Percentiles rank a stretch among this genome's conserved stretches.
Conservation (phyloP, 169 alveolate species). For the Cryptosporidium xiaoi region DNA sequence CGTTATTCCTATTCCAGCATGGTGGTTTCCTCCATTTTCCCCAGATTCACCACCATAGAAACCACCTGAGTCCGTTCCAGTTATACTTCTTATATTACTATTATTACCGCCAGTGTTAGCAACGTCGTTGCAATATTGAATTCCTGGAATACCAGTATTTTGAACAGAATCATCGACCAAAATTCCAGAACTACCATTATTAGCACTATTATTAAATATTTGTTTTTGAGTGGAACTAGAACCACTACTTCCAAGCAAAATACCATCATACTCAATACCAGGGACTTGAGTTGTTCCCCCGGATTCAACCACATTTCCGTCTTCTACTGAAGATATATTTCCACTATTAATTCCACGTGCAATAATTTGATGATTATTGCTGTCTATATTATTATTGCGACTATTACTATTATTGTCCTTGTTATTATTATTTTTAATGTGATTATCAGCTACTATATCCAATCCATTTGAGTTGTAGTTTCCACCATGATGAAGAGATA, state of each 20-base stretch:
- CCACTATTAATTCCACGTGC: not conserved
- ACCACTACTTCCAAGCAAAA: conserved; percentile 35
- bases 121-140: conserved; percentile 12
- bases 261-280: conserved; percentile 42
- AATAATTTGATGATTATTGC: too few relatives aligned
- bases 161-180: conserved; percentile 12
- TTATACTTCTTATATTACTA: not conserved
- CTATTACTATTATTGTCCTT: too few relatives aligned
- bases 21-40: not conserved
- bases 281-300: conserved; percentile 6
- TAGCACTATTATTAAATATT: conserved; percentile 4
- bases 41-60: conserved; percentile 16
- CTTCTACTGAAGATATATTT: not conserved
- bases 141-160: conserved; percentile 5
- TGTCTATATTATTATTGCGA: too few relatives aligned
- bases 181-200: not conserved
- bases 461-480: too few relatives aligned
- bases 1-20: too few relatives aligned
- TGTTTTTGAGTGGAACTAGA: conserved; percentile 30
- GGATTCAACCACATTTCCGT: not conserved
- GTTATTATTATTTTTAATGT: too few relatives aligned
- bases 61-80: not conserved
- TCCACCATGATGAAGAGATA: too few relatives aligned
- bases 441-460: too few relatives aligned
- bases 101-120: not conserved